Percentiles rank a stretch among this genome's conserved stretches.
These are phyloP conservation scores for Penicillium cosmopolitanum DNA, from an alignment of 495 filamentous ascomycete species.

Conservation along the genomic window DNA sequence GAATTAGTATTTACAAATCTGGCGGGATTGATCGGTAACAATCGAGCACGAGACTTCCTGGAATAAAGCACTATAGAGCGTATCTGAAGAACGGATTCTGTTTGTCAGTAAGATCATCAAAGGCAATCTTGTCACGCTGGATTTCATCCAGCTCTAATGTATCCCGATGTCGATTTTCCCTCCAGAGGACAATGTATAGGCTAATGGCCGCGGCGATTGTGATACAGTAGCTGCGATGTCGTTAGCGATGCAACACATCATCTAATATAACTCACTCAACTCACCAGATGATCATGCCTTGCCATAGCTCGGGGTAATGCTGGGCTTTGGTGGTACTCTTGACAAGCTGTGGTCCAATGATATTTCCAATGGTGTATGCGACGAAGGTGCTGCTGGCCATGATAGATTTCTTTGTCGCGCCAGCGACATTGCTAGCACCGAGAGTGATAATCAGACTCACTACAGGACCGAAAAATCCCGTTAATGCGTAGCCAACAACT, in stretches of 20 bases:
- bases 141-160: constrained; percentile 56
- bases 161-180: constrained; percentile 59
- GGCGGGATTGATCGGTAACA: no score
- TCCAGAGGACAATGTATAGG: constrained; percentile 59
- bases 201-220: constrained; percentile 57
- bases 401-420: constrained; percentile 76
- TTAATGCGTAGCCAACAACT: constrained; percentile 69
- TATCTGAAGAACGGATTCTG: constrained; percentile 78
- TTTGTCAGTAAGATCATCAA: constrained; percentile 74
- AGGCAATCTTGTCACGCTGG: constrained; percentile 66
- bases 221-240: constrained; percentile 62
- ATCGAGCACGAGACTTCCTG: no score
- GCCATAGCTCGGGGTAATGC: constrained; percentile 74
- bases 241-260: constrained; percentile 9
- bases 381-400: constrained; percentile 75
- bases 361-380: constrained; percentile 74
- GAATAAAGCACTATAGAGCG: constrained; percentile 48
- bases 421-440: constrained; percentile 74
- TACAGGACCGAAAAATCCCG: constrained; percentile 70
- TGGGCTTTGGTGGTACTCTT: constrained; percentile 59
- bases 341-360: constrained; percentile 72
- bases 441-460: constrained; percentile 67
- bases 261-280: constrained; percentile 19
- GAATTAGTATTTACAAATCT: no score
- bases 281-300: constrained; percentile 71